Evolutionary conservation across 1,284 basidiomycete species (phyloP).

Genomic region (Puccinia horiana): DNA sequence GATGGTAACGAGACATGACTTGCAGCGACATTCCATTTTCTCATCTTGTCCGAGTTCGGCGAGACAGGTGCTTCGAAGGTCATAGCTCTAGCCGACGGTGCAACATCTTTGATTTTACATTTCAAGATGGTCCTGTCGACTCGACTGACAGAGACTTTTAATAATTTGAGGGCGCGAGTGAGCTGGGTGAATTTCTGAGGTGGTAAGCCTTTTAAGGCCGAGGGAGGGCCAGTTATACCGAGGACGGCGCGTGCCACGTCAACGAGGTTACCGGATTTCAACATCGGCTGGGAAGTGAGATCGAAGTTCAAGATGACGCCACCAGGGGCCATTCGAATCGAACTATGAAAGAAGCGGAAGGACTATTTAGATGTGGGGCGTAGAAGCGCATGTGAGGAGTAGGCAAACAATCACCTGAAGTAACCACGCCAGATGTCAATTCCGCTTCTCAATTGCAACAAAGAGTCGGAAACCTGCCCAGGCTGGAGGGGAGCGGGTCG

Average conservation of each 20-base stretch:
- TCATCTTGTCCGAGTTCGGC: constrained; percentile 18
- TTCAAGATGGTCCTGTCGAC: constrained; percentile 33
- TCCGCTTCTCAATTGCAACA: constrained; percentile 5
- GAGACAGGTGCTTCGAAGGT: constrained; percentile 22
- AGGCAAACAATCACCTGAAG: constrained; percentile 13
- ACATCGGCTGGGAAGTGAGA: constrained; percentile 45
- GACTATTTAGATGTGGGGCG: neutral
- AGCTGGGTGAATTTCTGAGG: neutral
- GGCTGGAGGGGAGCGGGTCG: neutral
- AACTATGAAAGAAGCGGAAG: constrained; percentile 11
- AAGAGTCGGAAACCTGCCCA: neutral
- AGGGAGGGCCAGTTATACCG: neutral
- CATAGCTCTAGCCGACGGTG: constrained; percentile 22
- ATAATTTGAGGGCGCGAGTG: constrained; percentile 1
- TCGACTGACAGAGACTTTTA: constrained; percentile 44
- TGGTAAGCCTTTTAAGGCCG: neutral
- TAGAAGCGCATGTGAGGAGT: neutral
- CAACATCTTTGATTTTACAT: constrained; percentile 33
- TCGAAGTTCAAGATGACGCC: constrained; percentile 46
- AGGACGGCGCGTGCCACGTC: constrained; percentile 24
- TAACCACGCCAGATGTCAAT: constrained; percentile 49
- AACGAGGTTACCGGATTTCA: constrained; percentile 33
- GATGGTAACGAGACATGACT: neutral
- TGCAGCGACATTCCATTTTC: constrained; percentile 39
- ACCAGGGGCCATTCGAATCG: constrained; percentile 40